Evolutionary conservation across 192 early-diverging fungal species (phyloP).

Genomic region (Allomyces macrogynus): DNA sequence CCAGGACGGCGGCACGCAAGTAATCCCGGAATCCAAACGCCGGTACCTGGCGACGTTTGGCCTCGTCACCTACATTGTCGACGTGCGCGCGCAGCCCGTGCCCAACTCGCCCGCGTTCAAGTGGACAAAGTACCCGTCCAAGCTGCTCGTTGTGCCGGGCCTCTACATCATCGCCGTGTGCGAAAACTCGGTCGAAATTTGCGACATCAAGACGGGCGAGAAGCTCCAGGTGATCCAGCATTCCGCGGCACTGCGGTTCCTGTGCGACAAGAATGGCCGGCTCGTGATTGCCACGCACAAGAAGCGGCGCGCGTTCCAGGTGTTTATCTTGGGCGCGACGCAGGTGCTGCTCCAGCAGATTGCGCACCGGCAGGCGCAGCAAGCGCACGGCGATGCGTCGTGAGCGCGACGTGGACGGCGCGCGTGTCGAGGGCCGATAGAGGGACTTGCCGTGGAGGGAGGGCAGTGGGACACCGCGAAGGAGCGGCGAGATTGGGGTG

Average conservation of each 20-base stretch:
- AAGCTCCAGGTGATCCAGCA: conserved; percentile 5
- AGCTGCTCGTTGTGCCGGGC: conserved; percentile 2
- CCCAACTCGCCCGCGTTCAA: conserved; percentile 3
- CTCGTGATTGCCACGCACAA: neutral
- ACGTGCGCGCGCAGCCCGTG: conserved; percentile 4
- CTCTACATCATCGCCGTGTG: conserved; percentile 5
- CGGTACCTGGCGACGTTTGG: conserved; percentile 5
- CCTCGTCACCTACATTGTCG: conserved; percentile 5
- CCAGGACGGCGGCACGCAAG: conserved; percentile 2
- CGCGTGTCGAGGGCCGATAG: too few species aligned
- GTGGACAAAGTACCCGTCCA: conserved; percentile 2
- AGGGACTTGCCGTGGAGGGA: too few species aligned
- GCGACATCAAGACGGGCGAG: conserved; percentile 6
- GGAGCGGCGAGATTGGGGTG: too few species aligned
- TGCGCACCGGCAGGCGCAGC: neutral
- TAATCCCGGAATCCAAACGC: neutral
- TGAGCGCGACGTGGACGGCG: too few species aligned
- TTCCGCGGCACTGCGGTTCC: neutral
- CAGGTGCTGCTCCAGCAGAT: neutral
- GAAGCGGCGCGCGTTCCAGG: neutral
- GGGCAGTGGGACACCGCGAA: too few species aligned
- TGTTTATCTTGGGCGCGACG: neutral
- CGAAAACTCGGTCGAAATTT: conserved; percentile 7
- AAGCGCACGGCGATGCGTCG: neutral
- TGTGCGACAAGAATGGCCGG: neutral